Percentiles rank a stretch among this genome's conserved stretches.
These are phyloP conservation scores for Myrica gale DNA, from an alignment of 306 rosid species.

Conservation along the genomic window DNA sequence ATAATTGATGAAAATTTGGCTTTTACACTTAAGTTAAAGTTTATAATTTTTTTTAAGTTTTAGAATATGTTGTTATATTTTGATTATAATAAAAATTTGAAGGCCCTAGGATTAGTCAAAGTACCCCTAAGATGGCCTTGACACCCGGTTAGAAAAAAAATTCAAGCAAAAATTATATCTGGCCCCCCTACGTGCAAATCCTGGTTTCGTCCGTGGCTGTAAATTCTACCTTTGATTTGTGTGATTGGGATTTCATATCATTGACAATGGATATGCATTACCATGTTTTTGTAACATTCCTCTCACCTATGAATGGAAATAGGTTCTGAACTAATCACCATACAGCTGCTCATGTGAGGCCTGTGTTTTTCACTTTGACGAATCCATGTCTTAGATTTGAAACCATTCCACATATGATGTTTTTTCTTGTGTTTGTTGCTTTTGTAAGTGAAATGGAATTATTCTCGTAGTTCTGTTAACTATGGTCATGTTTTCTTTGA, in stretches of 20 bases:
- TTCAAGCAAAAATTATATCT: no score
- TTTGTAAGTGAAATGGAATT: neutral
- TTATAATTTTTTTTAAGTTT: no score
- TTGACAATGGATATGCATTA: neutral
- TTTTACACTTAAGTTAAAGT: no score
- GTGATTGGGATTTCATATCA: conserved; percentile 1
- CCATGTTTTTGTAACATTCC: neutral
- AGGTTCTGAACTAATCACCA: neutral
- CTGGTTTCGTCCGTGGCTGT: neutral
- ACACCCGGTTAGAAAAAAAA: no score
- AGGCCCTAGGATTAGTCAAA: no score
- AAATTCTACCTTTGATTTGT: neutral
- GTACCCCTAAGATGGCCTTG: no score
- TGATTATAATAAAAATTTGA: no score
- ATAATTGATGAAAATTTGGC: no score
- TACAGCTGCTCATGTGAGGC: neutral
- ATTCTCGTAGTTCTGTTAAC: neutral
- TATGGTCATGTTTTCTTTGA: neutral
- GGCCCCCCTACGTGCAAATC: no score
- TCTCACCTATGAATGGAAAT: neutral
- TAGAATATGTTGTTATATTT: no score
- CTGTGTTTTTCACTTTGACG: neutral
- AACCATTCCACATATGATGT: neutral
- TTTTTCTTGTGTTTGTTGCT: neutral
- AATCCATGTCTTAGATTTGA: neutral